A percentile compares a stretch with the other conserved stretches of the same genome.
Conservation (phyloP, 139 green algal genomes). For the Chlorella sorokiniana region DNA sequence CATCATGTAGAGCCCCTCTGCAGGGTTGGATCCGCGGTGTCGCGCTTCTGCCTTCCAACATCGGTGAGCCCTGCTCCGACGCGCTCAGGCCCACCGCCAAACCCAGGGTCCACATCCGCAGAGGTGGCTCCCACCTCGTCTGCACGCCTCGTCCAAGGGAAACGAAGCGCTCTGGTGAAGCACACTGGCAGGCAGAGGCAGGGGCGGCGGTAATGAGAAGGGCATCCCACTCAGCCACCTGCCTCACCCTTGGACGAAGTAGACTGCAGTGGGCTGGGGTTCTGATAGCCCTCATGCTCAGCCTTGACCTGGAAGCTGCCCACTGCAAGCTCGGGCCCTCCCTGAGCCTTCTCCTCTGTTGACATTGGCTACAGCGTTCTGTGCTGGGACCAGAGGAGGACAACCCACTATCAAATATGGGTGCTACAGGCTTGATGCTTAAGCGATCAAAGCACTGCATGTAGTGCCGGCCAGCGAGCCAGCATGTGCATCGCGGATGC, state of each 20-base stretch:
- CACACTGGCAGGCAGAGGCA: too few relatives aligned
- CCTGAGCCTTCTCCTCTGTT: background rate
- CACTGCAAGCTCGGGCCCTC: background rate
- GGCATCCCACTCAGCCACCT: too few relatives aligned
- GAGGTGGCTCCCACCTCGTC: slow-evolving; percentile 13
- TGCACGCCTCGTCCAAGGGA: too few relatives aligned
- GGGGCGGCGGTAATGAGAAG: too few relatives aligned
- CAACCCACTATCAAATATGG: too few relatives aligned
- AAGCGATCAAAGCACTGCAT: too few relatives aligned
- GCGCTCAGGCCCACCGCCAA: background rate
- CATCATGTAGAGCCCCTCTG: too few relatives aligned
- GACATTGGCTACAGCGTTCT: background rate
- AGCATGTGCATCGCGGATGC: too few relatives aligned
- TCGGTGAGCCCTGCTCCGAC: background rate
- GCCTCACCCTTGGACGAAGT: background rate
- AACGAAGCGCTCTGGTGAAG: too few relatives aligned
- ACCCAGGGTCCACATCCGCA: background rate
- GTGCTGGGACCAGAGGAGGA: background rate
- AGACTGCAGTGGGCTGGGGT: background rate
- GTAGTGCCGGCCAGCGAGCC: too few relatives aligned
- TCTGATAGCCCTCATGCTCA: background rate
- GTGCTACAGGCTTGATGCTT: too few relatives aligned
- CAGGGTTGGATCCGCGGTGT: background rate
- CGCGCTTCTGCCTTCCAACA: background rate
- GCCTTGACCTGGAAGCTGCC: background rate